A percentile compares a stretch with the other conserved stretches of the same genome.
Evolutionary conservation across 495 filamentous ascomycete genomes (phyloP).

Genomic region (Hypoxylon rickii): DNA sequence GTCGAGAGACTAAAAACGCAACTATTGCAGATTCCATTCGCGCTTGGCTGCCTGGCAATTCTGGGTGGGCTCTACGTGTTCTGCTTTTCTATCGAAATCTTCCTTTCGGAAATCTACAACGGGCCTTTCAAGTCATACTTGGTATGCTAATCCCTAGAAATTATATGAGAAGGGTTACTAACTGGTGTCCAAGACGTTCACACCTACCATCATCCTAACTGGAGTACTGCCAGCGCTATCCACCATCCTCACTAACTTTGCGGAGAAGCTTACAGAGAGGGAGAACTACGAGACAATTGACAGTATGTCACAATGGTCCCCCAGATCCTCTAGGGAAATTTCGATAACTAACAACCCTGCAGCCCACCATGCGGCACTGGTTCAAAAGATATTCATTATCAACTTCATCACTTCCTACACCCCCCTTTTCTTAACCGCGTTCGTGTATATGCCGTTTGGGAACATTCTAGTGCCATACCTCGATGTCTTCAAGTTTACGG

Average conservation of each 20-base stretch:
- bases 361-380: conserved; percentile 76
- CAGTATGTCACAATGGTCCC: conserved; percentile 38
- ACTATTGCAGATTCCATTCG: conserved; percentile 87
- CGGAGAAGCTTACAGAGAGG: conserved; percentile 77
- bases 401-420: conserved; percentile 98
- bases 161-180: conserved; percentile 32
- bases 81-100: conserved; percentile 94
- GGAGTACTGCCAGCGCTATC: conserved; percentile 77
- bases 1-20: conserved; percentile 78
- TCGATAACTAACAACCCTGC: conserved; percentile 22
- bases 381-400: conserved; percentile 89
- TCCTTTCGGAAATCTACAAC: conserved; percentile 91
- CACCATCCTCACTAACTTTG: conserved; percentile 73
- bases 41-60: conserved; percentile 66
- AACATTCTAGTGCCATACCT: conserved; percentile 85
- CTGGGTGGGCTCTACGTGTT: conserved; percentile 82
- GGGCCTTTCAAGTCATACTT: conserved; percentile 86
- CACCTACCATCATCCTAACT: conserved; percentile 87
- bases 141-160: conserved; percentile 53
- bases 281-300: conserved; percentile 92
- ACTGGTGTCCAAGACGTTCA: conserved; percentile 67
- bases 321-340: background rate
- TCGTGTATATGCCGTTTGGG: conserved; percentile 96
- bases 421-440: conserved; percentile 88
- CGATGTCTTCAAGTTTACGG: conserved; percentile 80